A percentile compares a stretch with the other conserved stretches of the same genome.
Conservation (phyloP, 108 stramenopile species). For the Cylindrotheca fusiformis region DNA sequence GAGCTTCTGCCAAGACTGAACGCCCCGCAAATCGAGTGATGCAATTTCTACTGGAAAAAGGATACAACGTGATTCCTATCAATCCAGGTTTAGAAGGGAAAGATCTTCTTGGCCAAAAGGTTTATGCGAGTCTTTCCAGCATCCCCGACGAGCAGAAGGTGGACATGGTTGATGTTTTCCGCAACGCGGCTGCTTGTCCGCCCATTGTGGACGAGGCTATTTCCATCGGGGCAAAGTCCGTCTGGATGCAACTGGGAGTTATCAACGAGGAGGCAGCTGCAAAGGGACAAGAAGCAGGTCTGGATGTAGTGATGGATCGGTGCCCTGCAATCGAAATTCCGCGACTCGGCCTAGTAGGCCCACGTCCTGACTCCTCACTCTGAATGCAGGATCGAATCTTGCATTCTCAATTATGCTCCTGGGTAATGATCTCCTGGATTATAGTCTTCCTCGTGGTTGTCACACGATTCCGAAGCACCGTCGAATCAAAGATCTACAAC, state of each 20-base stretch:
- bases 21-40: constrained; percentile 76
- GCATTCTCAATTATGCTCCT: no score
- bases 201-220: constrained; percentile 80
- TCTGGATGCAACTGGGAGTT: constrained; percentile 85
- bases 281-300: constrained; percentile 63
- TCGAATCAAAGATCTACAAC: no score
- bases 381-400: not conserved
- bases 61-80: constrained; percentile 79
- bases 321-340: constrained; percentile 75
- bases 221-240: constrained; percentile 60
- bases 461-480: no score
- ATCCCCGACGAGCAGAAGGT: constrained; percentile 41
- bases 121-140: constrained; percentile 53
- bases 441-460: no score
- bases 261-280: constrained; percentile 71
- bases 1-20: constrained; percentile 65
- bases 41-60: constrained; percentile 46
- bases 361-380: constrained; percentile 3
- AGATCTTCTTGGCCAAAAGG: constrained; percentile 58
- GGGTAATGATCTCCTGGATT: no score
- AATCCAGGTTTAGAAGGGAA: constrained; percentile 78
- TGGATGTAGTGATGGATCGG: constrained; percentile 74
- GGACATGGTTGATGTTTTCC: constrained; percentile 88
- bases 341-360: constrained; percentile 28
- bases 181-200: constrained; percentile 59